Evolutionary conservation across 1,139 yeast genomes (phyloP), one percentile per base, ranked within the genome.

Genomic region (Candida freyschussii): DNA sequence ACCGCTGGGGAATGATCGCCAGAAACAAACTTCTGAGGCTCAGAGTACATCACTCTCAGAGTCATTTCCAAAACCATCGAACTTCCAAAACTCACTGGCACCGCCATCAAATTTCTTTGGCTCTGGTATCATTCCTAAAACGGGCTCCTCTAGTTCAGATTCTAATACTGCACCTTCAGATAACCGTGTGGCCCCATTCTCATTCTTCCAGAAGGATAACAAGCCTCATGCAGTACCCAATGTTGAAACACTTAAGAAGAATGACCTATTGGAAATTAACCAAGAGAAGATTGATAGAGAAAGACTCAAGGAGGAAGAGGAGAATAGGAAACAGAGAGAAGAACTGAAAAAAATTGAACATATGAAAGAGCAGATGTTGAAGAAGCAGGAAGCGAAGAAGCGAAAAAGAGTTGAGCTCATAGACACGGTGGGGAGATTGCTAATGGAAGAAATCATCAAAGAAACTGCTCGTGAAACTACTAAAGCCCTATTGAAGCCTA

Each of bases 371-470:
- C 28, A 41, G 24, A 26, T 40, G 37, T 20, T 41, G 5, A 37
- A 27, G 29, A 33, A 30, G 20, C 44, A 41, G 23, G 44, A 41
- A 18, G 30, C 29, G 14, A 47, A 47, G 21, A 40, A 30, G 19
- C 41, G 38, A 23, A 40, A 32, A 21, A 34, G 34, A 12, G 28
- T 23, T 10, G 45, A 43, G 21, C 27, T 43, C 12, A 27, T 38
- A 15, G 29, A 38, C 9, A 26, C 19, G 39, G 36, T 43, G 37
- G 46, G 41, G 40, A 55, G 21, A 36, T 36, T 16, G 54, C 55
- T 37, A 27, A 41, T 36, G 44, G 49, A 17, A 30, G 44, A 21
- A 49, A 52, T 47, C 24, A 39, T 13, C 17, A 37, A 29, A 58
- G 40, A 63, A 2, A 48, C 56, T 5, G 38, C 42, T 14, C 21